Evolutionary conservation across 768 basidiomycete species (phyloP).

Genomic region (Boletus pseudo-olivaceus): DNA sequence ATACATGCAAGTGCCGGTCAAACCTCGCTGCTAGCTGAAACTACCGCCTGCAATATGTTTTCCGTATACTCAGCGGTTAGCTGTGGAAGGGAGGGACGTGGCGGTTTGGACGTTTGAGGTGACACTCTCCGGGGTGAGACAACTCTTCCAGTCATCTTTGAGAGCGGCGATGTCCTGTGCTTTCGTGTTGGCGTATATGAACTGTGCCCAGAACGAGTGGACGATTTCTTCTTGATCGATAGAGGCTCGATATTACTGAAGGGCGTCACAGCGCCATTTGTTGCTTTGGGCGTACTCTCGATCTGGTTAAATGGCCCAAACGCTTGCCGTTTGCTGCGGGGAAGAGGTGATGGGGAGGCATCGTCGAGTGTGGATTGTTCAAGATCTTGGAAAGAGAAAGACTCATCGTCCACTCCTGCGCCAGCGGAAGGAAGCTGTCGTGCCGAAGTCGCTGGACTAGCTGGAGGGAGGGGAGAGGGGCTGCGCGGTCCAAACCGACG

Average conservation of each 20-base stretch:
- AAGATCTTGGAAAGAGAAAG: slow-evolving; percentile 25
- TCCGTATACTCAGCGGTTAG: slow-evolving; percentile 39
- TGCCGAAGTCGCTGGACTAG: slow-evolving; percentile 32
- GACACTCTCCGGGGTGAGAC: slow-evolving; percentile 53
- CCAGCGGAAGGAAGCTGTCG: slow-evolving; percentile 40
- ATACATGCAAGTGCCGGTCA: background rate
- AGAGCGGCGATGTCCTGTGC: slow-evolving; percentile 52
- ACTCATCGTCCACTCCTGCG: slow-evolving; percentile 44
- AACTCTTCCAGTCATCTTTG: slow-evolving; percentile 40
- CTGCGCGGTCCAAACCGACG: slow-evolving; percentile 73
- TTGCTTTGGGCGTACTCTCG: slow-evolving; percentile 51
- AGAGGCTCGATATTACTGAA: slow-evolving; percentile 62
- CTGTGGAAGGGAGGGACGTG: slow-evolving; percentile 22
- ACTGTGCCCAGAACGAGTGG: slow-evolving; percentile 46
- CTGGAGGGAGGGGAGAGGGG: slow-evolving; percentile 63
- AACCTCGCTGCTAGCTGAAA: slow-evolving; percentile 67
- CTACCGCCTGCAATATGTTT: slow-evolving; percentile 45
- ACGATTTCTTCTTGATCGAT: slow-evolving; percentile 82
- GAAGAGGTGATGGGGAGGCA: slow-evolving; percentile 47
- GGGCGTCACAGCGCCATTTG: slow-evolving; percentile 33
- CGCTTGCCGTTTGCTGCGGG: slow-evolving; percentile 69
- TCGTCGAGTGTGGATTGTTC: slow-evolving; percentile 28
- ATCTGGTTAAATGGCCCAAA: slow-evolving; percentile 52
- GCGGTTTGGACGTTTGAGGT: slow-evolving; percentile 45
- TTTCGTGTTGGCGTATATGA: slow-evolving; percentile 35